phyloP scores from a whole-genome alignment of 805 yeast genomes.

The Yarrowia divulgata region DNA sequence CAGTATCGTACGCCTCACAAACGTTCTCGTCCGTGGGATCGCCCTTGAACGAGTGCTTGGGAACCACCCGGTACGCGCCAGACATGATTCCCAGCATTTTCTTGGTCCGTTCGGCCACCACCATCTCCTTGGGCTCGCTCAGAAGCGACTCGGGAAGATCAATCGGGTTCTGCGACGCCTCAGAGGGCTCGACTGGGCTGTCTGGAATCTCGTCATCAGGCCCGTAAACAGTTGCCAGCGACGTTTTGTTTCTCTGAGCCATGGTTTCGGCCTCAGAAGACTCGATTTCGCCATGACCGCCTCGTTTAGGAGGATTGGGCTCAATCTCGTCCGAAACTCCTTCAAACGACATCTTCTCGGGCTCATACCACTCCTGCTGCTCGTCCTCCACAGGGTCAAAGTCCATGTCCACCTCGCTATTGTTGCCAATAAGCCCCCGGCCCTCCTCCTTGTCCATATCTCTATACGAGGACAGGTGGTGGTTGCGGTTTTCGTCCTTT shows the following conservation, averaged over 20 bases:
- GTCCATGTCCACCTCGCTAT: conserved; percentile 26
- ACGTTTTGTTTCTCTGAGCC: conserved; percentile 20
- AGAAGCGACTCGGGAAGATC: conserved; percentile 16
- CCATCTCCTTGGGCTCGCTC: conserved; percentile 21
- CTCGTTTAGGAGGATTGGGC: conserved; percentile 30
- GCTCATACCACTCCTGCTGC: conserved; percentile 30
- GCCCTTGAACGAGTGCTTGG: conserved; percentile 26
- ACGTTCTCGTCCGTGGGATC: conserved; percentile 1
- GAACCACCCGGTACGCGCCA: conserved; percentile 31
- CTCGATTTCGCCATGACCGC: conserved; percentile 11
- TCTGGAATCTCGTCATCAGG: conserved; percentile 21
- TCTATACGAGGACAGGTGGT: conserved; percentile 25
- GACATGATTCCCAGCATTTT: conserved; percentile 37
- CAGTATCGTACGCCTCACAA: conserved; percentile 32
- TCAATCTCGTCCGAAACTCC: conserved; percentile 3
- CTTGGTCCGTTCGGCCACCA: conserved; percentile 26
- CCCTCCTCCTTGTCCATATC: conserved; percentile 37
- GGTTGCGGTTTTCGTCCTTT: conserved; percentile 21
- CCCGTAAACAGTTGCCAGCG: conserved; percentile 17
- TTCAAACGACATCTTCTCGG: not conserved
- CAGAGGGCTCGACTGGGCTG: conserved; percentile 9
- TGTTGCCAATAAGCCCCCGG: conserved; percentile 32
- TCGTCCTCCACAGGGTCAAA: conserved; percentile 36
- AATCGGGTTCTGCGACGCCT: conserved; percentile 29
- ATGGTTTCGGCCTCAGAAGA: conserved; percentile 2